phyloP scores from a whole-genome alignment of 2,329 filamentous ascomycete genomes.

The Paecilomyces fulvus region DNA sequence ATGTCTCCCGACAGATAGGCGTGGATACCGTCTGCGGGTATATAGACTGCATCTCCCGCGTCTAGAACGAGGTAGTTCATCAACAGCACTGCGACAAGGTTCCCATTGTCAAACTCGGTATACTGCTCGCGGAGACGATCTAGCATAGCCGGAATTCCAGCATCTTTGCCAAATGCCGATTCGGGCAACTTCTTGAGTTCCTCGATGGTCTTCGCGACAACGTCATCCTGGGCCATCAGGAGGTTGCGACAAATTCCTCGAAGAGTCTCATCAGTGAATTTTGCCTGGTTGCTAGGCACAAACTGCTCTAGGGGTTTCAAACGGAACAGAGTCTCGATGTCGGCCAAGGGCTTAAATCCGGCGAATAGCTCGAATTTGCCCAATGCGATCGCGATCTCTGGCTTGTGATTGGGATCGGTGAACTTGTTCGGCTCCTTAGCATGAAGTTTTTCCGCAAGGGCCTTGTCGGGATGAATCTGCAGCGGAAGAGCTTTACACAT shows the following conservation, averaged over 20 bases:
- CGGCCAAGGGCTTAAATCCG: conserved; percentile 59
- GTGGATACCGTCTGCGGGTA: conserved; percentile 66
- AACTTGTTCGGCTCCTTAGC: conserved; percentile 56
- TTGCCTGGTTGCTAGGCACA: conserved; percentile 36
- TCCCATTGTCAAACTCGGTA: conserved; percentile 54
- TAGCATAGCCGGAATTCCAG: conserved; percentile 56
- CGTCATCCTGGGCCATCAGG: conserved; percentile 44
- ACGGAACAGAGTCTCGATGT: conserved; percentile 51
- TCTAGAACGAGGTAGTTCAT: conserved; percentile 66
- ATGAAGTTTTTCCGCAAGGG: conserved; percentile 57
- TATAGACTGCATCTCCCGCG: conserved; percentile 59
- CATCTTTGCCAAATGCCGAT: conserved; percentile 43
- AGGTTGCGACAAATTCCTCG: conserved; percentile 48
- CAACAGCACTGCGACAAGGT: conserved; percentile 58
- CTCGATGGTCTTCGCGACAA: conserved; percentile 46
- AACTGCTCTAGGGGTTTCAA: conserved; percentile 49
- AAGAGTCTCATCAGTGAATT: conserved; percentile 51
- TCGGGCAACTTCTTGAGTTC: conserved; percentile 43
- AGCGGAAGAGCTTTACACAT: conserved; percentile 67
- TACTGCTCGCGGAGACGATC: conserved; percentile 59
- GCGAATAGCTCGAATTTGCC: conserved; percentile 67
- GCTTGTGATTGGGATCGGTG: conserved; percentile 68
- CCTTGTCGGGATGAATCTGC: conserved; percentile 66
- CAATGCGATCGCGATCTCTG: conserved; percentile 67
- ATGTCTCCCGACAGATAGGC: conserved; percentile 67